These are phyloP conservation scores for Amanita fuliginea DNA, from an alignment of 768 basidiomycete genomes.

Conservation along the genomic window DNA sequence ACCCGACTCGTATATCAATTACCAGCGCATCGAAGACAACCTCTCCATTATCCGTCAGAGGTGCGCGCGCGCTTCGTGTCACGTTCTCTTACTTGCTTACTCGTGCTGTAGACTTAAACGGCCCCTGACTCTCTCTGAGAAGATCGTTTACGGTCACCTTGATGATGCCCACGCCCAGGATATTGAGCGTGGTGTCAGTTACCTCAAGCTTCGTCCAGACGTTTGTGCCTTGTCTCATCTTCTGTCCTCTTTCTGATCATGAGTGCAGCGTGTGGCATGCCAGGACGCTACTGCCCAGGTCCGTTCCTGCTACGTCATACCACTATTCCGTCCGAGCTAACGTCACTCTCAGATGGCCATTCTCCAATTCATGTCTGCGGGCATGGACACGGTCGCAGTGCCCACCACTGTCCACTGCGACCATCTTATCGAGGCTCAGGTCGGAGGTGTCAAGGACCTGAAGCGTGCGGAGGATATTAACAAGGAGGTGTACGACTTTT, in stretches of 20 bases:
- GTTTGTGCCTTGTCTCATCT: constrained; percentile 37
- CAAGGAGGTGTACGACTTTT: constrained; percentile 99
- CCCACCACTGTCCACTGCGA: constrained; percentile 99
- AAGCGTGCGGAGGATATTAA: constrained; percentile 86
- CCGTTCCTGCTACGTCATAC: constrained; percentile 13
- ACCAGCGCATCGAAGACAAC: constrained; percentile 97
- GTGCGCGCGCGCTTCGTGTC: constrained; percentile 24
- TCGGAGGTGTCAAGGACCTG: constrained; percentile 90
- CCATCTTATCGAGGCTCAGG: constrained; percentile 96
- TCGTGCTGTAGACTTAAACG: constrained; percentile 48
- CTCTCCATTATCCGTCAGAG: constrained; percentile 77
- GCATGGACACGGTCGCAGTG: constrained; percentile 95
- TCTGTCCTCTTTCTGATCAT: constrained; percentile 4
- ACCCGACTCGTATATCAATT: constrained; percentile 79
- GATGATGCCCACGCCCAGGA: constrained; percentile 90
- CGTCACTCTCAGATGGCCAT: constrained; percentile 76
- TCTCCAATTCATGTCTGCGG: constrained; percentile 99
- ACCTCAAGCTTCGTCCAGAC: constrained; percentile 96
- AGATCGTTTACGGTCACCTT: constrained; percentile 96
- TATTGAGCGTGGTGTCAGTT: constrained; percentile 84
- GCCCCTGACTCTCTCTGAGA: constrained; percentile 89
- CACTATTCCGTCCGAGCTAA: constrained; percentile 8
- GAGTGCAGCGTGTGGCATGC: constrained; percentile 68
- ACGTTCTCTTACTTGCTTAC: constrained; percentile 4
- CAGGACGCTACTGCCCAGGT: constrained; percentile 89